A percentile compares a stretch with the other conserved stretches of the same genome.
phyloP scores from a whole-genome alignment of 2,329 filamentous ascomycete genomes.

The Cryphonectria naterciae region DNA sequence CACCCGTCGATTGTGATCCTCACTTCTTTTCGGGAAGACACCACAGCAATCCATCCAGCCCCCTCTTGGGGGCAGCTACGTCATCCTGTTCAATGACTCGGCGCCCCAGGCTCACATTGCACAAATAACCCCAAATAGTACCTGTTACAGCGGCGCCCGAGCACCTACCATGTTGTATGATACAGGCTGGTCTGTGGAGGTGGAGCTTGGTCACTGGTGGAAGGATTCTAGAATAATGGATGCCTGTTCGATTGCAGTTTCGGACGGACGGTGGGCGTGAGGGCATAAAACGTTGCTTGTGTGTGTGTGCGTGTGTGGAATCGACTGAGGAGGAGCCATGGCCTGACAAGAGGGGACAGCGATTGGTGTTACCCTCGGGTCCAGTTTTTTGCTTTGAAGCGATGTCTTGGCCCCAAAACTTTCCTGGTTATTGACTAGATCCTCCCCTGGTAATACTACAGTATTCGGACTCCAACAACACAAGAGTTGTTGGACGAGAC shows the following conservation, averaged over 20 bases:
- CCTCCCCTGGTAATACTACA: background rate
- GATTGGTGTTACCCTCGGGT: conserved; percentile 10
- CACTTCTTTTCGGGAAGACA: background rate
- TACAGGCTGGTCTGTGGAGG: conserved; percentile 16
- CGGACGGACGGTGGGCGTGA: conserved; percentile 24
- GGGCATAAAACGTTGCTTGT: conserved; percentile 5
- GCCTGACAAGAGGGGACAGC: conserved; percentile 10
- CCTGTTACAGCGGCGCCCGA: conserved; percentile 14
- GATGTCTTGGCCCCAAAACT: conserved; percentile 10
- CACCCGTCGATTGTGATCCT: background rate
- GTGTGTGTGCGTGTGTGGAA: background rate
- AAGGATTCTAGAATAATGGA: conserved; percentile 29
- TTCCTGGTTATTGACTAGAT: background rate
- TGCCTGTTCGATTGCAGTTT: conserved; percentile 19
- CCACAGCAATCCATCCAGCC: background rate
- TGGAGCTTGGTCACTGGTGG: conserved; percentile 24
- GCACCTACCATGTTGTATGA: background rate
- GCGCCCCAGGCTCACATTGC: background rate
- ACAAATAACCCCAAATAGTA: background rate
- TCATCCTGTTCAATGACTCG: conserved; percentile 12
- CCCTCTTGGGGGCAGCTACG: conserved; percentile 12
- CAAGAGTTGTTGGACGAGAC: conserved; percentile 7
- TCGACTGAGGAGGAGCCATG: background rate
- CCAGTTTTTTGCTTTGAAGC: background rate
- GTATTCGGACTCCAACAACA: background rate